Base-by-base conservation (phyloP, 345 rosid species). In the Erucastrum elatum region DNA sequence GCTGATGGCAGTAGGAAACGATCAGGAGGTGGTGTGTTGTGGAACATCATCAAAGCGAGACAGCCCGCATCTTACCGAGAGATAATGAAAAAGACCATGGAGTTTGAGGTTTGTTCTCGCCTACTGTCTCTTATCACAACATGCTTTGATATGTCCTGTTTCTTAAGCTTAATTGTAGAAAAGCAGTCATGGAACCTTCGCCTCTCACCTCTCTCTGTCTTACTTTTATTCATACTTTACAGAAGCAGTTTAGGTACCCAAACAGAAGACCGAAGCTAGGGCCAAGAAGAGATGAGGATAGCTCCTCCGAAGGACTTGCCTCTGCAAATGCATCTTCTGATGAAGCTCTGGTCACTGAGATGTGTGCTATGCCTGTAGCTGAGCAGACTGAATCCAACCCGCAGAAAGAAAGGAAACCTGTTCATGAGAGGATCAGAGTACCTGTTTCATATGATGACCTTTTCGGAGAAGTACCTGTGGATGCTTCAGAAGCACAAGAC, bases 381-480 rank as follows among this genome's bases (percentile, higher is more conserved):
- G 78, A 73, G 68, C 60, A 46, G 55, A 84, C 72, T 10, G 83
- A 82, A 74, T 79, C 84, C 17, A 27, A 66, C 68, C 80, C 55
- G 49, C 87, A 86, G 55, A 83, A 60, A 62, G 81, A 80, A 51
- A 81, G 84, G 62, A 88, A 72, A 79, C 78, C 94, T 9, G 85
- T 91, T 77, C 91, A 82, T 68, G 98, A 93, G 63, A 87, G 98
- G 78, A 85, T 93, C 29, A 88, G 99, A 83, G 85, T 88, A 16
- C 98, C 93, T 15, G 96, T 95, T 85, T 86, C 96, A 4, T 93
- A 95, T 10, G 96, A 87, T 68, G 97, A 93, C 76, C 87, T 91
- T 17, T 72, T 81, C 31, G 78, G 62, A 41, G 87, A 78, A 33
- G 84, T 74, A 59, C 71, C 86, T 46, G 55, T 60, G 61, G 82